phyloP scores from a whole-genome alignment of 345 rosid genomes.

The Gossypium thurberi region DNA sequence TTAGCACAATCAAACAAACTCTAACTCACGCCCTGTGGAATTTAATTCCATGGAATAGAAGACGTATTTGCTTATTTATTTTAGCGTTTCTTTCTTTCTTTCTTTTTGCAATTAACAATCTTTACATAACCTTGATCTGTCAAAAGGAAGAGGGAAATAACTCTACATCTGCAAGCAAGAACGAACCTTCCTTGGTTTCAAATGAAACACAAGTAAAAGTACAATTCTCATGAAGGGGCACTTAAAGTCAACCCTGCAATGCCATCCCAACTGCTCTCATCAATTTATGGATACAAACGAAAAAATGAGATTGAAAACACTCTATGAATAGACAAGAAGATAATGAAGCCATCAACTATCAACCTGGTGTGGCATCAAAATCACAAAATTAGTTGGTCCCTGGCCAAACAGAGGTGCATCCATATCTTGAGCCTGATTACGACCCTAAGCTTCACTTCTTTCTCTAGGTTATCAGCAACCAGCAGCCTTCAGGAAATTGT shows the following conservation, averaged over 20 bases:
- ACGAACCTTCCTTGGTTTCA: not conserved
- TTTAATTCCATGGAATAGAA: not conserved
- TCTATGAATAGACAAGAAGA: not conserved
- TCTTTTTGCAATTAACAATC: not conserved
- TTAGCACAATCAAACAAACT: not conserved
- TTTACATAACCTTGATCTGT: not conserved
- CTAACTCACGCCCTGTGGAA: not conserved
- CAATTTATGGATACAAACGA: not conserved
- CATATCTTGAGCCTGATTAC: not conserved
- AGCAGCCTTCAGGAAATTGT: conserved; percentile 53
- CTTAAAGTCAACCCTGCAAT: not conserved
- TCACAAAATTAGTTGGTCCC: not conserved
- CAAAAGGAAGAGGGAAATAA: conserved; percentile 1
- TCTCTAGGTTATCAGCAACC: conserved; percentile 34
- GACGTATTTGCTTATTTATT: not conserved
- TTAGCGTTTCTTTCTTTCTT: not conserved
- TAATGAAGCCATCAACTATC: not conserved
- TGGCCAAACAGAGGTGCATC: not conserved
- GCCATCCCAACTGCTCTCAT: not conserved
- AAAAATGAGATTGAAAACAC: not conserved
- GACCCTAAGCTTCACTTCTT: not conserved
- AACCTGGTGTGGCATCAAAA: not conserved
- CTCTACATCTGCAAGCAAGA: not conserved
- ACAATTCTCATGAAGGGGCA: not conserved
- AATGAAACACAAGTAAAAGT: conserved; percentile 1